These are phyloP conservation scores for Grigorovia humatica DNA, from an alignment of 805 yeast genomes.

Conservation along the genomic window DNA sequence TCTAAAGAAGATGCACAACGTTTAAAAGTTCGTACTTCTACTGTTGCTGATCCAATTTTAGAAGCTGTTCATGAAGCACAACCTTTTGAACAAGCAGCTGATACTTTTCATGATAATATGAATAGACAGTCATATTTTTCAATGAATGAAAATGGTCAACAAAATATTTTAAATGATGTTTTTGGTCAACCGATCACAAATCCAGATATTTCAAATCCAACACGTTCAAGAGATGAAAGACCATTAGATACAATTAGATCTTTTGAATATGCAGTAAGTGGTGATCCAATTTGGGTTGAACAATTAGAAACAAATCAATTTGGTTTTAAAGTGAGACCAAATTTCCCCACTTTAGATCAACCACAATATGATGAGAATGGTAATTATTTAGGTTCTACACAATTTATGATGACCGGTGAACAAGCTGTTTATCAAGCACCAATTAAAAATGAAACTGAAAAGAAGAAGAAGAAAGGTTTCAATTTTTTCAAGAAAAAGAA, in stretches of 20 bases:
- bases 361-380: slow-evolving; percentile 14
- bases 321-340: slow-evolving; percentile 80
- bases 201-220: slow-evolving; percentile 88
- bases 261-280: slow-evolving; percentile 85
- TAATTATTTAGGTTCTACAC: slow-evolving; percentile 8
- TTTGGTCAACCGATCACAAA: slow-evolving; percentile 73
- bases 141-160: slow-evolving; percentile 28
- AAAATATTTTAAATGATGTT: slow-evolving; percentile 48
- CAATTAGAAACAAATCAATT: slow-evolving; percentile 67
- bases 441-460: slow-evolving; percentile 25
- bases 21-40: slow-evolving; percentile 54
- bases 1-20: slow-evolving; percentile 43
- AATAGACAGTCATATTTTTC: slow-evolving; percentile 31
- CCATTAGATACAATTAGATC: slow-evolving; percentile 93
- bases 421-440: slow-evolving; percentile 56
- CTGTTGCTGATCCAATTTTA: slow-evolving; percentile 82
- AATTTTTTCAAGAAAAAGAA: slow-evolving; percentile 69
- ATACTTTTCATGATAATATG: slow-evolving; percentile 26
- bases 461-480: slow-evolving; percentile 51
- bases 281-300: slow-evolving; percentile 63
- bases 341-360: slow-evolving; percentile 36
- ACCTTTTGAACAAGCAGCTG: slow-evolving; percentile 69
- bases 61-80: slow-evolving; percentile 92
- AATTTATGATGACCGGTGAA: slow-evolving; percentile 31
- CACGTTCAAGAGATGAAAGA: slow-evolving; percentile 87